A percentile compares a stretch with the other conserved stretches of the same genome.
Evolutionary conservation across 306 rosid genomes (phyloP).

Genomic region (Lathyrus tuberosus): DNA sequence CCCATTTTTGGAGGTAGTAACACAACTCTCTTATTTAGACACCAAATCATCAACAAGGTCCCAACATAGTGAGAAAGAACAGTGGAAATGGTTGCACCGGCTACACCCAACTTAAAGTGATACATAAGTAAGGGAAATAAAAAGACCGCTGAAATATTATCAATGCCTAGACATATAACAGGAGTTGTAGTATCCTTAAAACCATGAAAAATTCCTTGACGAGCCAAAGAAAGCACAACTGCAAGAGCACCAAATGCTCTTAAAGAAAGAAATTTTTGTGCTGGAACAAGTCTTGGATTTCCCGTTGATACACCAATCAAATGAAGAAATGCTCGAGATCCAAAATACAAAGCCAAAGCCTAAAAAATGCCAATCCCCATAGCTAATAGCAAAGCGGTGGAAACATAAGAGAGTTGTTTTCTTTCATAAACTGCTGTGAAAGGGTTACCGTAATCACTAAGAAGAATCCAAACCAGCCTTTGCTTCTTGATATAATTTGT

Average conservation of each 20-base stretch:
- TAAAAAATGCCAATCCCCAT: slow-evolving; percentile 79
- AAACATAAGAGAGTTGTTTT: slow-evolving; percentile 82
- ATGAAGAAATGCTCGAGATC: slow-evolving; percentile 66
- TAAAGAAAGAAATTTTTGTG: too few species aligned
- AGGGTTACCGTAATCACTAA: slow-evolving; percentile 50
- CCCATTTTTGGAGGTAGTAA: slow-evolving; percentile 89
- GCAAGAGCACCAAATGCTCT: slow-evolving; percentile 99
- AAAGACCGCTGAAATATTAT: slow-evolving; percentile 73
- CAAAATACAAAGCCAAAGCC: slow-evolving; percentile 79
- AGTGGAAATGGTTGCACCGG: too few species aligned
- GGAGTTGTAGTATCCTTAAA: slow-evolving; percentile 96
- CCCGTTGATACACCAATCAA: slow-evolving; percentile 73
- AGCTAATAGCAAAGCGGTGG: slow-evolving; percentile 92
- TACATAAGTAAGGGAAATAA: too few species aligned
- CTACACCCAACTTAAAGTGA: too few species aligned
- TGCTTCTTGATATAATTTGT: too few species aligned
- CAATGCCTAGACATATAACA: slow-evolving; percentile 87
- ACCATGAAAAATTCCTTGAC: slow-evolving; percentile 97
- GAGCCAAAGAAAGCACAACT: slow-evolving; percentile 91
- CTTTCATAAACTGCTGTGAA: slow-evolving; percentile 41
- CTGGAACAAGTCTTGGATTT: slow-evolving; percentile 63
- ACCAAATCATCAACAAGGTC: too few species aligned
- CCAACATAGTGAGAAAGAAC: too few species aligned
- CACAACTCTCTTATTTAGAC: too few species aligned
- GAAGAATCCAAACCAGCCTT: too few species aligned